Evolutionary conservation across 495 filamentous ascomycete genomes (phyloP).

Genomic region (Neurospora sp.): DNA sequence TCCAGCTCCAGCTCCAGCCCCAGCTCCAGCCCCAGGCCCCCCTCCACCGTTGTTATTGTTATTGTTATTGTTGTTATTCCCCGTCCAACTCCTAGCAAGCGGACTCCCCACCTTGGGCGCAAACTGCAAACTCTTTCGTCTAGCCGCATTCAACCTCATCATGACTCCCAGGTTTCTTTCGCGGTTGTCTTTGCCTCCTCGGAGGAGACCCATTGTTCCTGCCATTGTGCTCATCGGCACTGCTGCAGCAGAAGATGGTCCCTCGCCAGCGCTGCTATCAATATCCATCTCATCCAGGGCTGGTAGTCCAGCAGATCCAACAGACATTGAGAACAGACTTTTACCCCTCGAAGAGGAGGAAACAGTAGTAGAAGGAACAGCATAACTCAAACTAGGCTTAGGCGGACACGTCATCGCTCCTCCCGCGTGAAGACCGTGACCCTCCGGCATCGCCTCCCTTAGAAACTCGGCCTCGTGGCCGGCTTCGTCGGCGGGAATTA

Average conservation of each 20-base stretch:
- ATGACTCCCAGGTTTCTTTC: conserved; percentile 43
- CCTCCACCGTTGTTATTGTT: neutral
- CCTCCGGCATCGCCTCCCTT: conserved; percentile 46
- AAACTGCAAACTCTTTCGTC: conserved; percentile 75
- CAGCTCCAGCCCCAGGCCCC: too few relatives aligned
- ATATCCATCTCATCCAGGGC: too few relatives aligned
- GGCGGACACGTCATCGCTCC: conserved; percentile 50
- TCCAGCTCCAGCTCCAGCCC: too few relatives aligned
- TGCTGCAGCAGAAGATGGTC: too few relatives aligned
- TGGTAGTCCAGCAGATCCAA: too few relatives aligned
- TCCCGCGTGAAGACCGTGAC: conserved; percentile 16
- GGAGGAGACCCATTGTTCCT: conserved; percentile 15
- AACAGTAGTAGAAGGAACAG: neutral
- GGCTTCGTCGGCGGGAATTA: conserved; percentile 2
- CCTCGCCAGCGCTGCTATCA: too few relatives aligned
- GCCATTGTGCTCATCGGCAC: neutral
- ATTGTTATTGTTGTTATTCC: neutral
- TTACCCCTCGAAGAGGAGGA: too few relatives aligned
- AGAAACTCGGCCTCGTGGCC: conserved; percentile 8
- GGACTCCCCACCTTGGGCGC: conserved; percentile 72
- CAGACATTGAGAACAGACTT: too few relatives aligned
- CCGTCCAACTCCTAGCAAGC: conserved; percentile 42
- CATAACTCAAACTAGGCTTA: conserved; percentile 30
- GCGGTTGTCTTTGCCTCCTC: neutral
- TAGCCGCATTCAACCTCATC: conserved; percentile 58